phyloP scores from a whole-genome alignment of 768 basidiomycete genomes.

The Clitopilus passeckerianus region DNA sequence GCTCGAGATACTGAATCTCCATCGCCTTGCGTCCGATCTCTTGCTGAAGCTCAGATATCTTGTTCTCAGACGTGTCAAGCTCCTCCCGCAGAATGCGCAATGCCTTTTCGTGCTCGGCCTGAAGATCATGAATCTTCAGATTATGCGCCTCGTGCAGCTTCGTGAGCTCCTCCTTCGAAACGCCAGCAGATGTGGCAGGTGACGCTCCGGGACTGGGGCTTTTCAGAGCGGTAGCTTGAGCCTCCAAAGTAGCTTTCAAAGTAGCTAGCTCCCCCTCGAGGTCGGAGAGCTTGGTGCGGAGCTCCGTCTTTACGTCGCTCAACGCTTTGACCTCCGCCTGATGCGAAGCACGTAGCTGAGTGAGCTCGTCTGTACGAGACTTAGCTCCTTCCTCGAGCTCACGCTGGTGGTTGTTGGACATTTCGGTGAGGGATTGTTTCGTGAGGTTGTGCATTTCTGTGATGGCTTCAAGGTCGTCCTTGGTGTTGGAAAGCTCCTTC shows the following conservation, averaged over 20 bases:
- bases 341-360: conserved; percentile 52
- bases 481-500: conserved; percentile 55
- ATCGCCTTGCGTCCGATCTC: conserved; percentile 67
- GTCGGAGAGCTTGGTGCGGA: conserved; percentile 62
- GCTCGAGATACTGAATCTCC: conserved; percentile 79
- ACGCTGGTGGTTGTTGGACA: conserved; percentile 61
- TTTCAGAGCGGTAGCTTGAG: conserved; percentile 46
- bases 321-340: conserved; percentile 57
- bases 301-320: conserved; percentile 56
- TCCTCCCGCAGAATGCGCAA: conserved; percentile 50
- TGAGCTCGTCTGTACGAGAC: conserved; percentile 65
- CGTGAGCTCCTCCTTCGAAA: conserved; percentile 75
- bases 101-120: conserved; percentile 60
- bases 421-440: conserved; percentile 64
- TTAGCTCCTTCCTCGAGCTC: conserved; percentile 77
- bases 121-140: conserved; percentile 69
- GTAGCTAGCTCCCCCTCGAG: conserved; percentile 75
- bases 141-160: conserved; percentile 82
- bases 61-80: conserved; percentile 45
- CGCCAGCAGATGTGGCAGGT: conserved; percentile 37
- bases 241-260: conserved; percentile 47
- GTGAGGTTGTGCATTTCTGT: conserved; percentile 65
- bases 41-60: conserved; percentile 49
- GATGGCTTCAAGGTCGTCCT: conserved; percentile 63
- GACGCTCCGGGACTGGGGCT: conserved; percentile 44